These are phyloP conservation scores for Saccharomyces paradoxus DNA, from an alignment of 805 yeast genomes.

Conservation along the genomic window DNA sequence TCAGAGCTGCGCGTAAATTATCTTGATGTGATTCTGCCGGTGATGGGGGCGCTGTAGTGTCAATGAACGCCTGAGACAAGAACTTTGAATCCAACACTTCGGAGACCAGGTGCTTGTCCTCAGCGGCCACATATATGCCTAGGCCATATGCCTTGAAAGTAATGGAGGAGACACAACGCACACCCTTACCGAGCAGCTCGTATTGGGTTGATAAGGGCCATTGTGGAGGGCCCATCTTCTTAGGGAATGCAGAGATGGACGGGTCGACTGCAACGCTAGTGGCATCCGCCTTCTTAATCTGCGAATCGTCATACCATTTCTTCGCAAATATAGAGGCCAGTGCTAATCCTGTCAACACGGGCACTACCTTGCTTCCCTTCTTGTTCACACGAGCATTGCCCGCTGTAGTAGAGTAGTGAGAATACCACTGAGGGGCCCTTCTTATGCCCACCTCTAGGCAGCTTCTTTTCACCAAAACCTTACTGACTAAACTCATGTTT, in stretches of 20 bases:
- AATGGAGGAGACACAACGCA: slow-evolving; percentile 74
- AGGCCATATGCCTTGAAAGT: slow-evolving; percentile 78
- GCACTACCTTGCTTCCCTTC: not conserved
- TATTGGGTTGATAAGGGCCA: slow-evolving; percentile 33
- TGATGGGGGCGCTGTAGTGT: slow-evolving; percentile 15
- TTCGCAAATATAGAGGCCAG: not conserved
- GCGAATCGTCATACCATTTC: not conserved
- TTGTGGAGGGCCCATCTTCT: slow-evolving; percentile 17
- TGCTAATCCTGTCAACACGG: not conserved
- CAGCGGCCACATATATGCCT: slow-evolving; percentile 67
- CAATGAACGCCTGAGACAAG: slow-evolving; percentile 33
- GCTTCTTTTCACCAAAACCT: not conserved
- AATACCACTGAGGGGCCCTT: not conserved
- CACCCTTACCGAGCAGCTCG: slow-evolving; percentile 69
- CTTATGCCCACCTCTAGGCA: not conserved
- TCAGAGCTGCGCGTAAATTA: slow-evolving; percentile 37
- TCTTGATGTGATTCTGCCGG: slow-evolving; percentile 31
- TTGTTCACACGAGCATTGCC: not conserved
- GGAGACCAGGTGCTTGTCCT: slow-evolving; percentile 41
- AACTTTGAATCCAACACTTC: slow-evolving; percentile 38
- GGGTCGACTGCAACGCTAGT: slow-evolving; percentile 34
- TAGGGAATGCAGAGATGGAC: slow-evolving; percentile 43
- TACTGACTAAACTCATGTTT: not conserved
- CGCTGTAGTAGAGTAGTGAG: not conserved
- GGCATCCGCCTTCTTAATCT: not conserved